Conservation (phyloP, 2,329 filamentous ascomycete genomes). For the Anthostomella pinea region DNA sequence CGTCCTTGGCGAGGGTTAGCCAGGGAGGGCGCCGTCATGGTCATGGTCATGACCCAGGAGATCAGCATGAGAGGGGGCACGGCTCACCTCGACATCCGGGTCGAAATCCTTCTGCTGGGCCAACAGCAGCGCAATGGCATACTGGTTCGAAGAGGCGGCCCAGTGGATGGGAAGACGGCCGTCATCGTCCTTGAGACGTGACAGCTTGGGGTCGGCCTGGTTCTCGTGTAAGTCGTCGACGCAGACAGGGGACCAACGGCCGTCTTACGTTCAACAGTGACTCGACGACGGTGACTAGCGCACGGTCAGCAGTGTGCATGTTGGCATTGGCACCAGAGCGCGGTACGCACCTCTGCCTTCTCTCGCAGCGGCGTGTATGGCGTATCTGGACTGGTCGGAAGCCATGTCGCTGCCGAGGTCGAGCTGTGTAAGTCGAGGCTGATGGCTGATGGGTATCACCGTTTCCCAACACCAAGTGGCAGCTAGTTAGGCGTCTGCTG, state of each 20-base stretch:
- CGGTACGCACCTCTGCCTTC: slow-evolving; percentile 71
- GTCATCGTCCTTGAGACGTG: slow-evolving; percentile 73
- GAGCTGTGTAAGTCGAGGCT: too few relatives aligned
- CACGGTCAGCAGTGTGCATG: slow-evolving; percentile 3
- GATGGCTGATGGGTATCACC: too few relatives aligned
- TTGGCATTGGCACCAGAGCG: not conserved
- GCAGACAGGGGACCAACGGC: too few relatives aligned
- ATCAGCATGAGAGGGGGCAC: too few relatives aligned
- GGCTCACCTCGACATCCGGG: slow-evolving; percentile 69
- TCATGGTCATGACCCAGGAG: too few relatives aligned
- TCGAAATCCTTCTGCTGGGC: slow-evolving; percentile 73
- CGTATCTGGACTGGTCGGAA: slow-evolving; percentile 60
- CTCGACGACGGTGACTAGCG: slow-evolving; percentile 68
- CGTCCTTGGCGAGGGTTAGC: slow-evolving; percentile 51
- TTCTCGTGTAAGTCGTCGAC: too few relatives aligned
- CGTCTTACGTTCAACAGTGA: slow-evolving; percentile 67
- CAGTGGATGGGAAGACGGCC: slow-evolving; percentile 90
- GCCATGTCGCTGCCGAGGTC: too few relatives aligned
- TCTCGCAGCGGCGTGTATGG: slow-evolving; percentile 82
- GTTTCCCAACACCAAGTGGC: too few relatives aligned
- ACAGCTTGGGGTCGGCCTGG: slow-evolving; percentile 78
- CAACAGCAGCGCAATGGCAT: slow-evolving; percentile 71
- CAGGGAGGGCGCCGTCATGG: not conserved
- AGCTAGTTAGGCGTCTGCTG: too few relatives aligned
- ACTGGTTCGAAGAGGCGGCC: slow-evolving; percentile 81